Evolutionary conservation across 2,329 filamentous ascomycete species (phyloP).

Genomic region (Bipolaris victoriae): DNA sequence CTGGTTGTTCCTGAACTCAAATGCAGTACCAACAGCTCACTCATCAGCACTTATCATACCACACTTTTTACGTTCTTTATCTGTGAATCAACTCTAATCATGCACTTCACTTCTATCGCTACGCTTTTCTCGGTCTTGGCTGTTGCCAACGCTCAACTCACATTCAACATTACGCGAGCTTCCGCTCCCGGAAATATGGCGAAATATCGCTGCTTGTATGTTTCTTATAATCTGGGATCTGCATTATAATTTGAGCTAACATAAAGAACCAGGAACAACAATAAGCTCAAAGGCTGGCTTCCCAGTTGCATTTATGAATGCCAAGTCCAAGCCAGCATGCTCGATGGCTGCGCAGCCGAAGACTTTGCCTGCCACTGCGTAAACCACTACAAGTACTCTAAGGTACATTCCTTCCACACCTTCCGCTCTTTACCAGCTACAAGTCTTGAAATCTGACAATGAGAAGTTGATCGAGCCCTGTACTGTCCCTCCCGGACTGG

Average conservation of each 20-base stretch:
- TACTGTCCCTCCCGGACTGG: constrained; percentile 17
- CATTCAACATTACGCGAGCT: constrained; percentile 33
- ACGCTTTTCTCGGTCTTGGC: constrained; percentile 8
- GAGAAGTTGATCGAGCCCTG: constrained; percentile 28
- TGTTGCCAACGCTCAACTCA: constrained; percentile 20
- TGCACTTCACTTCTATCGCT: constrained; percentile 7
- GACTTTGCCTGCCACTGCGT: constrained; percentile 35
- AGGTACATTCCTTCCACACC: constrained; percentile 14
- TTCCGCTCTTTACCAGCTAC: neutral
- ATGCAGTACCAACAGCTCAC: neutral
- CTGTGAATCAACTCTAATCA: neutral
- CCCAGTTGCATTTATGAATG: constrained; percentile 25
- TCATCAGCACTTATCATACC: neutral
- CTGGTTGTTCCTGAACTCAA: neutral
- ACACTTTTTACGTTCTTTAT: neutral
- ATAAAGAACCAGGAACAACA: constrained; percentile 16
- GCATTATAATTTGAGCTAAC: neutral
- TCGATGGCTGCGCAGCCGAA: constrained; percentile 30
- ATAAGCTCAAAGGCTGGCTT: constrained; percentile 18
- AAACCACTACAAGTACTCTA: constrained; percentile 28
- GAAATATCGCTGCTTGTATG: constrained; percentile 37
- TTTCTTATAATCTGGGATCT: neutral
- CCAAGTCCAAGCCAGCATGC: constrained; percentile 24
- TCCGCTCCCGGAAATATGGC: constrained; percentile 21
- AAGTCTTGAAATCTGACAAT: neutral